Evolutionary conservation across 768 basidiomycete species (phyloP).

Genomic region (Lactifluus piperatus): DNA sequence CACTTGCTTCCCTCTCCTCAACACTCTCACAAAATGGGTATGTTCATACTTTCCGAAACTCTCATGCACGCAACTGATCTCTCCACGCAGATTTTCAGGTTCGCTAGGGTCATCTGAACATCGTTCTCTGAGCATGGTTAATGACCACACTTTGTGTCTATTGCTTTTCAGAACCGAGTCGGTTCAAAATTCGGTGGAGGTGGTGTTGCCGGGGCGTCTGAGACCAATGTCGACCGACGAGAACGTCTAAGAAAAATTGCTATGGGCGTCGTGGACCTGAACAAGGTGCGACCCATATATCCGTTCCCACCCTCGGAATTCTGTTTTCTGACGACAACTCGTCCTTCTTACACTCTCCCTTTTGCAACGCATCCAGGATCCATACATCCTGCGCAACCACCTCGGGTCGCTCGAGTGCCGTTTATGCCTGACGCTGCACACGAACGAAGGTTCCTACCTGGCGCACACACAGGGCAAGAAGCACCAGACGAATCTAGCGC

Average conservation of each 20-base stretch:
- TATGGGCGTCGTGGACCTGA: slow-evolving; percentile 94
- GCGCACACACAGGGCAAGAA: slow-evolving; percentile 99
- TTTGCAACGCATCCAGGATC: slow-evolving; percentile 51
- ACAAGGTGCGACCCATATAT: slow-evolving; percentile 55
- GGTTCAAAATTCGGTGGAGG: slow-evolving; percentile 95
- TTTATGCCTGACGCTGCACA: slow-evolving; percentile 93
- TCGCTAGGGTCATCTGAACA: neutral
- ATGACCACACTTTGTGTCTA: neutral
- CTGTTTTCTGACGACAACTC: too few relatives aligned
- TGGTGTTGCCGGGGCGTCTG: slow-evolving; percentile 90
- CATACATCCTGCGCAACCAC: slow-evolving; percentile 97
- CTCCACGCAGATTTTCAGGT: slow-evolving; percentile 16
- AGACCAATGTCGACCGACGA: slow-evolving; percentile 90
- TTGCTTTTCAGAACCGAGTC: slow-evolving; percentile 66
- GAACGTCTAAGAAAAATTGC: slow-evolving; percentile 94
- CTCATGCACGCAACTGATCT: neutral
- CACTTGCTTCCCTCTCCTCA: neutral
- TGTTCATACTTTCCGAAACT: neutral
- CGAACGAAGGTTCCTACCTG: slow-evolving; percentile 98
- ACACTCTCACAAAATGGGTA: slow-evolving; percentile 14
- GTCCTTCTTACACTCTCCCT: too few relatives aligned
- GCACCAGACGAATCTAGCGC: slow-evolving; percentile 96
- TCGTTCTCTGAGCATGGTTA: neutral
- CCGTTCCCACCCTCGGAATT: too few relatives aligned
- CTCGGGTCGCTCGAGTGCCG: slow-evolving; percentile 98